Conservation (phyloP, 257 asterid genomes). For the Petrea volubilis region DNA sequence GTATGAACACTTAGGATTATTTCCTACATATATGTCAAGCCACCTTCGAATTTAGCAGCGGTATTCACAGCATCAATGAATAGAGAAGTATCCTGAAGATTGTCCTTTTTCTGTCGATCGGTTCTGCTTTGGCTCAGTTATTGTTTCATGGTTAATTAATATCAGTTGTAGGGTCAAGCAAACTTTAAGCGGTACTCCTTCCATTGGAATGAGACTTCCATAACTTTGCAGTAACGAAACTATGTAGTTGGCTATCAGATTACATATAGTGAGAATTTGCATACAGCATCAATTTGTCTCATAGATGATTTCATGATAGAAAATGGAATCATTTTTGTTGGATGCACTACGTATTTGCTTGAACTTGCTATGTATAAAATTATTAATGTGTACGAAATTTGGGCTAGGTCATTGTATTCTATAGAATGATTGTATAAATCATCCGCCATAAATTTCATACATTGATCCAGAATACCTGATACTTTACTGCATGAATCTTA, state of each 20-base stretch:
- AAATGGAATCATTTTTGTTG: background rate
- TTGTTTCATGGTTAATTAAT: background rate
- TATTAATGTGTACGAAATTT: background rate
- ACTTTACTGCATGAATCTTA: background rate
- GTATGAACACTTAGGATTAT: slow-evolving; percentile 1
- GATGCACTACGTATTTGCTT: background rate
- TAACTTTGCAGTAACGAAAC: background rate
- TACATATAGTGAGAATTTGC: background rate
- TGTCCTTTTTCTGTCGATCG: background rate
- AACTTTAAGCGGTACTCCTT: background rate
- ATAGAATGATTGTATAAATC: background rate
- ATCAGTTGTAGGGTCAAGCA: background rate
- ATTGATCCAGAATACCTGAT: background rate
- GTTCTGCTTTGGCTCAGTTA: background rate
- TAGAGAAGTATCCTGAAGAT: background rate
- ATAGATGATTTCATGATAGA: background rate
- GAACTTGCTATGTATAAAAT: background rate
- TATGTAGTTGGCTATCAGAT: background rate
- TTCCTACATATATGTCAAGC: too few relatives aligned
- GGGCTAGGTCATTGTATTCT: background rate
- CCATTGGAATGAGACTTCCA: background rate
- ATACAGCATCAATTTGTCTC: background rate
- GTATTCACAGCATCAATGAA: background rate
- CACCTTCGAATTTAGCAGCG: background rate
- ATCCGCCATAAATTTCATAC: background rate